A percentile compares a stretch with the other conserved stretches of the same genome.
Conservation (phyloP, 306 rosid genomes). For the Alnus glutinosa region DNA sequence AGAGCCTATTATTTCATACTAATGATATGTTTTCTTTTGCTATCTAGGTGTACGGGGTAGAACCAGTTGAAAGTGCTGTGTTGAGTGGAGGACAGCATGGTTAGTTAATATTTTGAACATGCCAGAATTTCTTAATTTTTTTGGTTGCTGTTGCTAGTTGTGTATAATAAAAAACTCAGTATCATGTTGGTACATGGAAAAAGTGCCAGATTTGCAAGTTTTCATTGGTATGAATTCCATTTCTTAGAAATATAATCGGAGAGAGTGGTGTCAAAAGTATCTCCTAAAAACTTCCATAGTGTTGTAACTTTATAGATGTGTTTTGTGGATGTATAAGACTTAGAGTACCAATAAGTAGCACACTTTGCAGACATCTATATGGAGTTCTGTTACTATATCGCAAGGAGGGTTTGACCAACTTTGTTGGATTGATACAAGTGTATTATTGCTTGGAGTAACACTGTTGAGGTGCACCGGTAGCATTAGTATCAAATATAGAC, state of each 20-base stretch:
- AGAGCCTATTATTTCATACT: background rate
- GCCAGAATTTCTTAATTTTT: background rate
- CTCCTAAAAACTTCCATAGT: background rate
- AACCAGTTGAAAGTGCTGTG: constrained; percentile 82
- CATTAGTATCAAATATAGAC: background rate
- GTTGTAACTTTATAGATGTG: background rate
- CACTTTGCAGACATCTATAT: background rate
- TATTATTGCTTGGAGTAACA: background rate
- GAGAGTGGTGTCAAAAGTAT: background rate
- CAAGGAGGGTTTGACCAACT: background rate
- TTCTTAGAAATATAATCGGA: background rate
- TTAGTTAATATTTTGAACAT: constrained; percentile 28
- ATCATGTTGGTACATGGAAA: background rate
- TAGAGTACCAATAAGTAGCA: background rate
- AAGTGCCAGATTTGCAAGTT: background rate
- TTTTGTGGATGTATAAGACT: background rate
- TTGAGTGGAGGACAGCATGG: constrained; percentile 78
- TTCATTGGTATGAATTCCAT: background rate
- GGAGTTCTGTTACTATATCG: background rate
- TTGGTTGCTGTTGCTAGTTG: background rate
- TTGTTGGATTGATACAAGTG: background rate
- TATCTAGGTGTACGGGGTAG: constrained; percentile 69
- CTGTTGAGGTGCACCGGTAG: background rate
- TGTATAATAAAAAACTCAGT: background rate
- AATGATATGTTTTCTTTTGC: constrained; percentile 10